Base-by-base conservation (phyloP, 768 basidiomycete genomes). In the Suillus tomentosus region DNA sequence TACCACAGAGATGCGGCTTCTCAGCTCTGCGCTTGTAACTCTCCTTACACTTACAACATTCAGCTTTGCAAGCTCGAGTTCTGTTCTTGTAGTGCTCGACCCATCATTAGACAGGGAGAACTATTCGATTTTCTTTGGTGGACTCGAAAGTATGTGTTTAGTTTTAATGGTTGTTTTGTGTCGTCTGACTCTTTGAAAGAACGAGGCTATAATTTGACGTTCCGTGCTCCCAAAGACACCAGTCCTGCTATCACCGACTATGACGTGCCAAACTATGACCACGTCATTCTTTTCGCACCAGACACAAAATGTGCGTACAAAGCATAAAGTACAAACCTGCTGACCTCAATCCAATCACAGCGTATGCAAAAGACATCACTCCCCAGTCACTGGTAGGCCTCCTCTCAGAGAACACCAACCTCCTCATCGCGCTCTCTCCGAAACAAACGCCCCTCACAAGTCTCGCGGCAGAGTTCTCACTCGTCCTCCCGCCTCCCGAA, bases 401-500 rank as follows among this genome's bases (percentile, higher is more conserved):
- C 59, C 79, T 94, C 37, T 80, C 86, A 34, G 83, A 84, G 65
- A 82, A 86, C 65, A 88, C 91, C 62, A 97, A 98, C 80, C 80
- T 99, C 62, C 85, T 99, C 67, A 78, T 97, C 68, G 86, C 90
- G 3, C 84, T 96, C 64, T 90, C 92, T 2, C 80, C 90, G 69
- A 89, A 85, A 78, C 85, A 90, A 77, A 88, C 88, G 3, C 80
- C 91, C 48, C 79, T 96, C 11, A 82, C 87, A 14, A 85, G 90
- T 14, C 85, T 96, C 62, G 93, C 95, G 0, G 76, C 93, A 57
- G 97, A 99, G 79, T 99, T 99, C 81, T 92, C 91, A 43, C 82
- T 99, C 62, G 85, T 94, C 60, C 89, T 94, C 31, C 91, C 92
- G 19, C 93, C 94, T 6, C 91, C 94, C 2, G 89, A 89, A 2